These are phyloP conservation scores for Trypanosoma melophagium DNA, from an alignment of 208 protist genomes.

Conservation along the genomic window DNA sequence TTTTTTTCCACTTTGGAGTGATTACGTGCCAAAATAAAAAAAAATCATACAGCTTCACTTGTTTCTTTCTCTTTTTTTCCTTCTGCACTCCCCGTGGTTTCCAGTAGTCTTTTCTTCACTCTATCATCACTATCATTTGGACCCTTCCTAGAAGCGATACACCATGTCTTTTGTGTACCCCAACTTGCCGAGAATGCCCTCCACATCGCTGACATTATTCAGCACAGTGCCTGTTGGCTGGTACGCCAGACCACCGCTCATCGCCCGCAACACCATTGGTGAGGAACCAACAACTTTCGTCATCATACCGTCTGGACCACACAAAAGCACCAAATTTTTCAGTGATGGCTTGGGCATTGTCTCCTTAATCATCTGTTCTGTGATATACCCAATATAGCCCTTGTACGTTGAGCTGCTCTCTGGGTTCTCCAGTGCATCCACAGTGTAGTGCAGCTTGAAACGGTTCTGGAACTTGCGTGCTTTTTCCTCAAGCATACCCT, in stretches of 20 bases:
- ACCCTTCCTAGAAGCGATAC: slow-evolving; percentile 71
- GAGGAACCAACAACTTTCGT: slow-evolving; percentile 61
- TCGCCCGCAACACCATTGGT: slow-evolving; percentile 54
- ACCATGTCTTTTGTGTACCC: slow-evolving; percentile 84
- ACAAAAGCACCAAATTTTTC: slow-evolving; percentile 82
- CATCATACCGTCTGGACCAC: slow-evolving; percentile 89
- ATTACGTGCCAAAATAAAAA: no score
- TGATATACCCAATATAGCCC: slow-evolving; percentile 80
- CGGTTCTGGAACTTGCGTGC: slow-evolving; percentile 56
- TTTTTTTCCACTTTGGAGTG: no score
- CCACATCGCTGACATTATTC: slow-evolving; percentile 78
- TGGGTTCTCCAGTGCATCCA: slow-evolving; percentile 77
- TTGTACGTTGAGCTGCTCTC: slow-evolving; percentile 56
- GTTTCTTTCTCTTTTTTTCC: slow-evolving; percentile 2
- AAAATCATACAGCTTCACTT: no score
- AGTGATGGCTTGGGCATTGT: slow-evolving; percentile 76
- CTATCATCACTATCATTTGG: background rate
- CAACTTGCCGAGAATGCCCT: slow-evolving; percentile 64
- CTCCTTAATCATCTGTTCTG: slow-evolving; percentile 60
- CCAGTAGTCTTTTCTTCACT: background rate
- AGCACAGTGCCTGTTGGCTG: slow-evolving; percentile 74
- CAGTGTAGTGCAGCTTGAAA: slow-evolving; percentile 86
- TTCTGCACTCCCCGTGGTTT: background rate
- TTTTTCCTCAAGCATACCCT: slow-evolving; percentile 83
- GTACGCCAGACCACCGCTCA: slow-evolving; percentile 72